Conservation (phyloP, 2,329 filamentous ascomycete genomes). For the Stachybotrys chlorohalonatus region DNA sequence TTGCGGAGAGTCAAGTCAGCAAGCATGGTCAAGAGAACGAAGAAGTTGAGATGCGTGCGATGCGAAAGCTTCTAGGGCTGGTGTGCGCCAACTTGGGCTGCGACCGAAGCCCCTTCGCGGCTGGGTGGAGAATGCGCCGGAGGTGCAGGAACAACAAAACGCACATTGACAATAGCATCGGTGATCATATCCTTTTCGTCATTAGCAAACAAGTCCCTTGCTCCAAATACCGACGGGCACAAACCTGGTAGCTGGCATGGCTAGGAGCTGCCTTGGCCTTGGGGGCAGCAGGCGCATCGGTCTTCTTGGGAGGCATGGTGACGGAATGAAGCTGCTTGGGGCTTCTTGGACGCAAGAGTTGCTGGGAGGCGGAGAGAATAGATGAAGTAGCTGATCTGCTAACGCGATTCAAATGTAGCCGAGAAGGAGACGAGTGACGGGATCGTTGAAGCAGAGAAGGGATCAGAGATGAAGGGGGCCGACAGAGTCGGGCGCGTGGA, state of each 20-base stretch:
- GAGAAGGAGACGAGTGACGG: constrained; percentile 7
- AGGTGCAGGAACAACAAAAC: constrained; percentile 24
- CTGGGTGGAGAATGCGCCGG: constrained; percentile 23
- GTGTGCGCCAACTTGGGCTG: constrained; percentile 11
- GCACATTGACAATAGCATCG: constrained; percentile 52
- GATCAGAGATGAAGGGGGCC: constrained; percentile 24
- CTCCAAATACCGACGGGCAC: constrained; percentile 14
- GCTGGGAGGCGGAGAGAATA: constrained; percentile 6
- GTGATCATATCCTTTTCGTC: constrained; percentile 49
- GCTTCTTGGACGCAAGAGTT: constrained; percentile 2
- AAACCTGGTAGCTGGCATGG: constrained; percentile 52
- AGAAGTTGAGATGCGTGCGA: constrained; percentile 4
- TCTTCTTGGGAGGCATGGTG: constrained; percentile 54
- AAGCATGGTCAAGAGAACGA: constrained; percentile 7
- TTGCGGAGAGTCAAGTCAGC: constrained; percentile 28
- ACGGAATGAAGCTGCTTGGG: constrained; percentile 15
- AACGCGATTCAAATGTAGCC: constrained; percentile 9
- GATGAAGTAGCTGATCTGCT: constrained; percentile 8
- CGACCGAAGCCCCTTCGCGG: constrained; percentile 8
- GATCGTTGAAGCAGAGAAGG: constrained; percentile 22
- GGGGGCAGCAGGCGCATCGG: constrained; percentile 25
- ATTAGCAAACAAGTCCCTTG: constrained; percentile 22
- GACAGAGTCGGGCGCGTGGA: constrained; percentile 42
- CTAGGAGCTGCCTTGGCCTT: constrained; percentile 40
- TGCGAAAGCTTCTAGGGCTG: constrained; percentile 4